Evolutionary conservation across 805 yeast species (phyloP).

Genomic region (Saturnispora halmiae): DNA sequence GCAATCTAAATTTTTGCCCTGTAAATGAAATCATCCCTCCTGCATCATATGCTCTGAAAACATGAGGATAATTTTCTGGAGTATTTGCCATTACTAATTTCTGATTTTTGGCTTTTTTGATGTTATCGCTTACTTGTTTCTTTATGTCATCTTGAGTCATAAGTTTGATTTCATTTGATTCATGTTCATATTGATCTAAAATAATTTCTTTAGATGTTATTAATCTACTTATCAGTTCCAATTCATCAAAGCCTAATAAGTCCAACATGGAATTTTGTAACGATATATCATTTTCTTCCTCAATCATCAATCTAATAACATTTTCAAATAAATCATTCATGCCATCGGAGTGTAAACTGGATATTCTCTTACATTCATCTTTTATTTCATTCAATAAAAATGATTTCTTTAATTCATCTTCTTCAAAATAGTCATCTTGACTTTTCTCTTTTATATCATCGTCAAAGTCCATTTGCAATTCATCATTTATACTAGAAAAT

Average conservation of each 20-base stretch:
- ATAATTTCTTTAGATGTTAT: constrained; percentile 36
- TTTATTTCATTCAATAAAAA: constrained; percentile 17
- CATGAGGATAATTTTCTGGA: constrained; percentile 71
- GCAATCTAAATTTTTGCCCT: constrained; percentile 74
- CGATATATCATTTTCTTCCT: constrained; percentile 42
- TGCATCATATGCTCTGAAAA: constrained; percentile 60
- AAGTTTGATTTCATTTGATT: constrained; percentile 18
- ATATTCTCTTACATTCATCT: constrained; percentile 21
- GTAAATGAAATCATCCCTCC: constrained; percentile 65
- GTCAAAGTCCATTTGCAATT: constrained; percentile 15
- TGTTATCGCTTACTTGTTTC: constrained; percentile 43
- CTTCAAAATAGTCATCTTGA: constrained; percentile 4
- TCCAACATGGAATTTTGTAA: constrained; percentile 70
- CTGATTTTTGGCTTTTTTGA: constrained; percentile 39
- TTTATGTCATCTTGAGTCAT: constrained; percentile 49
- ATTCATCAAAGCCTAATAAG: constrained; percentile 74
- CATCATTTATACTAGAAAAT: constrained; percentile 26
- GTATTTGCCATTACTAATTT: constrained; percentile 38
- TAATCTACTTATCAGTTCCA: constrained; percentile 65
- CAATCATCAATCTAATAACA: constrained; percentile 28
- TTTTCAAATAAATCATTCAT: constrained; percentile 21
- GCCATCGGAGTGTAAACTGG: constrained; percentile 21
- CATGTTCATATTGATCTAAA: constrained; percentile 18
- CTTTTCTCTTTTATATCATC: constrained; percentile 7
- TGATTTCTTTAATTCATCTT: constrained; percentile 4